Evolutionary conservation across 2,329 filamentous ascomycete genomes (phyloP), one percentile per base, ranked within the genome.

Genomic region (Paraphaeosphaeria sporulosa): DNA sequence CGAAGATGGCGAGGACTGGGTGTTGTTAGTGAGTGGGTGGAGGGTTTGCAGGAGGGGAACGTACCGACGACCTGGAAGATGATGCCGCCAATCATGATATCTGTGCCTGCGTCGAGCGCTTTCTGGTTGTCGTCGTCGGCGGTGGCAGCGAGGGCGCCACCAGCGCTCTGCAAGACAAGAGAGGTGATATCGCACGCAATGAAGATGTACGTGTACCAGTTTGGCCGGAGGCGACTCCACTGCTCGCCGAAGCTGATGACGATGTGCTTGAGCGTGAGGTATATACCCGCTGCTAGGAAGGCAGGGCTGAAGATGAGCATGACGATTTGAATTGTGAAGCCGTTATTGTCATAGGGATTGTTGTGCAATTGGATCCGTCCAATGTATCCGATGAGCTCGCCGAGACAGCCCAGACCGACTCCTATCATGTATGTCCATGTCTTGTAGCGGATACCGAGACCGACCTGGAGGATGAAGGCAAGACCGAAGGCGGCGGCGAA

Each of bases 81-180:
- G 23, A 88, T 82, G 59, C 85, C 86, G 0, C 84, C 80, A 50
- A 87, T 82, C 74, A 87, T 86, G 58, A 87, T 80, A 60, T 85
- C 72, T 44, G 84, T 81, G 1, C 85, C 85, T 3, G 79, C 70
- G 46, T 83, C 72, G 8, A 66, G 51, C 4, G 63, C 49, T 7
- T 80, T 74, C 12, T 81, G 61, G 32, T 64, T 60, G 1, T 69
- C 65, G 2, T 69, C 66, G 13, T 80, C 72, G 0, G 83, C 82
- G 0, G 81, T 81, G 0, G 86, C 84, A 0, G 87, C 84, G 43
- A 87, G 76, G 38, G 80, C 85, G 48, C 86, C 86, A 10, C 85
- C 85, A 2, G 79, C 79, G 9, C 83, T 84, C 71, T 88, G 86
- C 25, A 88, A 71, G 10, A 85, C 64, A 40, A 89, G 79, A n/a